phyloP scores from a whole-genome alignment of 2,329 filamentous ascomycete species.

The Ploettnerulaceae sp. region DNA sequence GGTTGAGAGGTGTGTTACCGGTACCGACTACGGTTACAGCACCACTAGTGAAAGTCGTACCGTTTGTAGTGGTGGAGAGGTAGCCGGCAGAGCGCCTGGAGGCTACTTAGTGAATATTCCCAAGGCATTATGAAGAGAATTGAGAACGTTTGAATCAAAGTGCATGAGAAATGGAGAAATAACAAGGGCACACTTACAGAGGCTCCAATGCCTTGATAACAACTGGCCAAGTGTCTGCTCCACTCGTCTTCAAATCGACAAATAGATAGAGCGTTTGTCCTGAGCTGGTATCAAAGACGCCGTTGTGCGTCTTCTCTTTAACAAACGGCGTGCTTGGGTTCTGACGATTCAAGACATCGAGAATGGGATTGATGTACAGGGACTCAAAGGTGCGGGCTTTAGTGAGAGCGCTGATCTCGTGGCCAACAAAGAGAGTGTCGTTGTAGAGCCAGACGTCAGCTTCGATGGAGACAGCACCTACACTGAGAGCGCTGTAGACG shows the following conservation, averaged over 20 bases:
- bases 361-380: conserved; percentile 30
- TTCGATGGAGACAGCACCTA: conserved; percentile 26
- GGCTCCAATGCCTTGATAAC: conserved; percentile 53
- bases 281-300: conserved; percentile 53
- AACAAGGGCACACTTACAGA: conserved; percentile 44
- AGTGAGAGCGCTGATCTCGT: conserved; percentile 27
- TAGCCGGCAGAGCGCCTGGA: conserved; percentile 32
- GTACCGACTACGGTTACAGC: conserved; percentile 32
- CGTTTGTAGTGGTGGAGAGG: conserved; percentile 23
- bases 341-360: conserved; percentile 26
- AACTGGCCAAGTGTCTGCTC: conserved; percentile 48
- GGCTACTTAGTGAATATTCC: neutral
- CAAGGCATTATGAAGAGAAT: neutral
- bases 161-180: neutral
- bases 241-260: conserved; percentile 58
- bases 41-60: conserved; percentile 21
- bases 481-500: conserved; percentile 28
- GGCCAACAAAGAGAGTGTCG: conserved; percentile 26
- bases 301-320: conserved; percentile 45
- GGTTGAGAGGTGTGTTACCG: conserved; percentile 41
- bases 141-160: neutral
- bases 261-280: conserved; percentile 59
- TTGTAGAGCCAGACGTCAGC: conserved; percentile 32
- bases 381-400: conserved; percentile 25
- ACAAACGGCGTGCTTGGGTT: conserved; percentile 40